Evolutionary conservation across 352 stramenopile genomes (phyloP).

Genomic region (Thalassiosira delicatula): DNA sequence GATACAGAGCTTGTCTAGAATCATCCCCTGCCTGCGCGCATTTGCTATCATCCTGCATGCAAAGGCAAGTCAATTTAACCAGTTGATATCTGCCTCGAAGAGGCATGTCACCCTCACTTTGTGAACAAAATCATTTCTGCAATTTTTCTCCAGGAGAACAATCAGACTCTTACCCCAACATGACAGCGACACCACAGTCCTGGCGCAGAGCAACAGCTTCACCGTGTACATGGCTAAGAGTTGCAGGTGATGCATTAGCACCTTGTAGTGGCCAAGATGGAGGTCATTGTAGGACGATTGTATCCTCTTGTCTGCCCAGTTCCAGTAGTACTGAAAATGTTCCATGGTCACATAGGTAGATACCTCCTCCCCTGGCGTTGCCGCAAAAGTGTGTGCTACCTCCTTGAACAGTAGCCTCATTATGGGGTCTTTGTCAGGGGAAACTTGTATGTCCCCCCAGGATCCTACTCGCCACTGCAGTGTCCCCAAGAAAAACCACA

Average conservation of each 20-base stretch:
- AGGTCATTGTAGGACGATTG: background rate
- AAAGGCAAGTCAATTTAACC: constrained; percentile 19
- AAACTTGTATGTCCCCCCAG: constrained; percentile 2
- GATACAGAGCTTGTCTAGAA: constrained; percentile 12
- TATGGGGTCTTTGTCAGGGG: background rate
- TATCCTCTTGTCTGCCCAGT: background rate
- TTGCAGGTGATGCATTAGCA: background rate
- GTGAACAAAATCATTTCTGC: constrained; percentile 9
- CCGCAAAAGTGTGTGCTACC: background rate
- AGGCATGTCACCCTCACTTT: constrained; percentile 15
- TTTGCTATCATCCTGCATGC: constrained; percentile 14
- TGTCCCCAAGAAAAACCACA: constrained; percentile 5
- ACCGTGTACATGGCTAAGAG: constrained; percentile 1
- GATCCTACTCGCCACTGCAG: background rate
- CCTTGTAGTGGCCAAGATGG: constrained; percentile 34
- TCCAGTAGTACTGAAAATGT: constrained; percentile 12
- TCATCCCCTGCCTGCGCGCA: no score
- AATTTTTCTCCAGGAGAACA: constrained; percentile 26
- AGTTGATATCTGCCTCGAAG: constrained; percentile 28
- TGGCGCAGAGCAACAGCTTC: background rate
- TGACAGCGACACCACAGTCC: background rate
- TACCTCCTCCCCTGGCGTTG: background rate
- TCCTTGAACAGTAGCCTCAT: background rate
- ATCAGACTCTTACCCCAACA: constrained; percentile 17
- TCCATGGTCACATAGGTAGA: background rate